Percentiles rank a stretch among this genome's conserved stretches.
Evolutionary conservation across 2,329 filamentous ascomycete species (phyloP).

Genomic region (Fonsecaea erecta): DNA sequence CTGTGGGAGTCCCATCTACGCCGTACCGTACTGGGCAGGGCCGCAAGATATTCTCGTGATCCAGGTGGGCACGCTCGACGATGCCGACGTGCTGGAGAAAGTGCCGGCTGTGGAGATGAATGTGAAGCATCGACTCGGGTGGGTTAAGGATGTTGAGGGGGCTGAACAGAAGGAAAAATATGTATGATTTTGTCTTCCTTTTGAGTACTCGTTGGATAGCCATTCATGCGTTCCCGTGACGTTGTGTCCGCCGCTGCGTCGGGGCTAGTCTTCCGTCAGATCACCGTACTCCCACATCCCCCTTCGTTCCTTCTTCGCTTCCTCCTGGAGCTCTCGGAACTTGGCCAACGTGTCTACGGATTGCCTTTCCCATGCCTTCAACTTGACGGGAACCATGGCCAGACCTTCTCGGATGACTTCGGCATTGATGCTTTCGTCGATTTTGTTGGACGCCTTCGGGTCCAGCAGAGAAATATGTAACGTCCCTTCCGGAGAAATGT

Average conservation of each 20-base stretch:
- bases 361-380: constrained; percentile 86
- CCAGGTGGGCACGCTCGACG: constrained; percentile 7
- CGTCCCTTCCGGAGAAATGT: constrained; percentile 77
- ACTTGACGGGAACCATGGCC: constrained; percentile 88
- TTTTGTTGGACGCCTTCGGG: constrained; percentile 64
- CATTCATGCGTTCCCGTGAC: not conserved
- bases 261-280: constrained; percentile 77
- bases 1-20: constrained; percentile 9
- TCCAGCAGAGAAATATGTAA: constrained; percentile 90
- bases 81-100: not conserved
- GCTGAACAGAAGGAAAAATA: constrained; percentile 9
- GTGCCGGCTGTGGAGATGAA: constrained; percentile 5
- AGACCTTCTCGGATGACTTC: constrained; percentile 82
- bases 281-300: constrained; percentile 99
- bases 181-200: not conserved
- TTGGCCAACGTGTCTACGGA: constrained; percentile 73
- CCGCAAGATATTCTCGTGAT: not conserved
- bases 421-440: constrained; percentile 84
- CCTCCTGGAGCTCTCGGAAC: constrained; percentile 72
- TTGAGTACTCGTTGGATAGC: not conserved
- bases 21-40: not conserved
- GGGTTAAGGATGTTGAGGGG: constrained; percentile 4
- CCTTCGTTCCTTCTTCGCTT: constrained; percentile 77
- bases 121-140: not conserved
- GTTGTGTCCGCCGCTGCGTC: not conserved